Evolutionary conservation across 306 rosid species (phyloP).

Genomic region (Elaeagnus macrophylla): DNA sequence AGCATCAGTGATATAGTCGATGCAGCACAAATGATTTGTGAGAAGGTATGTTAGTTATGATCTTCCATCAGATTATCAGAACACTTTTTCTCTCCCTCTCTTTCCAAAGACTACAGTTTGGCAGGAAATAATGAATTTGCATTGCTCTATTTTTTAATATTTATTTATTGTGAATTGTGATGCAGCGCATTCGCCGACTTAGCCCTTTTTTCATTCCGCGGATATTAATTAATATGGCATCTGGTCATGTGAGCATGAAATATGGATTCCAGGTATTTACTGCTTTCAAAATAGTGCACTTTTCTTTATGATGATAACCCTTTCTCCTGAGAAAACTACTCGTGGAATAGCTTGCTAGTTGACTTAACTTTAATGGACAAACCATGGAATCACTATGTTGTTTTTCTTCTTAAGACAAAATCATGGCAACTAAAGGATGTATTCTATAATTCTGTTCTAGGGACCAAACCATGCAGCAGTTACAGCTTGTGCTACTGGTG

Average conservation of each 20-base stretch:
- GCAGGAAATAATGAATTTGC: slow-evolving; percentile 6
- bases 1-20: slow-evolving; percentile 76
- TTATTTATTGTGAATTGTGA: not conserved
- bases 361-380: too few relatives aligned
- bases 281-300: slow-evolving; percentile 12
- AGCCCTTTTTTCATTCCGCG: slow-evolving; percentile 95
- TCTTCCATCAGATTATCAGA: not conserved
- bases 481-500: slow-evolving; percentile 95
- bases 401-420: too few relatives aligned
- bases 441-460: slow-evolving; percentile 27
- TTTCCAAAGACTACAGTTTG: not conserved
- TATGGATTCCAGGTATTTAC: slow-evolving; percentile 78
- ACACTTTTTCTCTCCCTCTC: not conserved
- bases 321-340: too few relatives aligned
- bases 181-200: slow-evolving; percentile 82
- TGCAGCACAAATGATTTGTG: slow-evolving; percentile 77
- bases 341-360: too few relatives aligned
- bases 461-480: slow-evolving; percentile 94
- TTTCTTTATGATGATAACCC: not conserved
- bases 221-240: slow-evolving; percentile 91
- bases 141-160: not conserved
- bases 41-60: slow-evolving; percentile 46
- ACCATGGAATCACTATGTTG: too few relatives aligned
- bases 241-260: slow-evolving; percentile 97
- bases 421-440: too few relatives aligned